Percentiles rank a stretch among this genome's conserved stretches.
phyloP scores from a whole-genome alignment of 495 filamentous ascomycete species.

The Aspergillus kassunensis region DNA sequence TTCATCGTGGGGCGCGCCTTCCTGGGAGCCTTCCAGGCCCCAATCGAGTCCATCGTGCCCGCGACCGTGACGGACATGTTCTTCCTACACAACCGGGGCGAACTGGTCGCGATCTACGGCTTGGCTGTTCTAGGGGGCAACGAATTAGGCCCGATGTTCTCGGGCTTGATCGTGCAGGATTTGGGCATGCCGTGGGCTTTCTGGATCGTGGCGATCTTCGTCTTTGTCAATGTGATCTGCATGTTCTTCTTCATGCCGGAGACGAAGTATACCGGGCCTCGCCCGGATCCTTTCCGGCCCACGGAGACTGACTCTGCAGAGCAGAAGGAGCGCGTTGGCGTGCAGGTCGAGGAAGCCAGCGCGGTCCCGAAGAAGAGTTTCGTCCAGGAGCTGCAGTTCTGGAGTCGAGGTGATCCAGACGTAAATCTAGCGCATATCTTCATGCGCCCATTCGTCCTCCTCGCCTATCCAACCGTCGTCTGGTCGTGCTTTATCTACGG shows the following conservation, averaged over 20 bases:
- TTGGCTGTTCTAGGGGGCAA: conserved; percentile 43
- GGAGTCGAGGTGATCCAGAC: conserved; percentile 32
- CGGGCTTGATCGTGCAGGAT: conserved; percentile 47
- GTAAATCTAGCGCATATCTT: conserved; percentile 42
- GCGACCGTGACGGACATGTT: conserved; percentile 54
- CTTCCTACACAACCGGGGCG: conserved; percentile 56
- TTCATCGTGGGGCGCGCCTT: conserved; percentile 45
- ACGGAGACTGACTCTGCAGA: not conserved
- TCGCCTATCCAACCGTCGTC: conserved; percentile 46
- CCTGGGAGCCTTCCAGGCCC: conserved; percentile 46
- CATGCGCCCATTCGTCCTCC: conserved; percentile 42
- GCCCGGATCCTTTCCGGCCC: conserved; percentile 2
- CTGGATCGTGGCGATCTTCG: conserved; percentile 44
- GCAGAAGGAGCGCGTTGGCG: not conserved
- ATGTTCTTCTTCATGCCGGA: conserved; percentile 53
- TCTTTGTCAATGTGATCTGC: conserved; percentile 39
- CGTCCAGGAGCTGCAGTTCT: conserved; percentile 34
- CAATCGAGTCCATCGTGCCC: conserved; percentile 48
- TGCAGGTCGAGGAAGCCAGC: not conserved
- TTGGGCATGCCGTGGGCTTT: conserved; percentile 48
- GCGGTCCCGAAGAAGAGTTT: conserved; percentile 21
- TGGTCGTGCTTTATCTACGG: conserved; percentile 43
- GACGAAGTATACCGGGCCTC: conserved; percentile 34
- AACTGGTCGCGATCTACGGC: conserved; percentile 42
- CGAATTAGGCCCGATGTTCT: conserved; percentile 43